Base-by-base conservation (phyloP, 1,284 basidiomycete species). In the Moesziomyces antarcticus region DNA sequence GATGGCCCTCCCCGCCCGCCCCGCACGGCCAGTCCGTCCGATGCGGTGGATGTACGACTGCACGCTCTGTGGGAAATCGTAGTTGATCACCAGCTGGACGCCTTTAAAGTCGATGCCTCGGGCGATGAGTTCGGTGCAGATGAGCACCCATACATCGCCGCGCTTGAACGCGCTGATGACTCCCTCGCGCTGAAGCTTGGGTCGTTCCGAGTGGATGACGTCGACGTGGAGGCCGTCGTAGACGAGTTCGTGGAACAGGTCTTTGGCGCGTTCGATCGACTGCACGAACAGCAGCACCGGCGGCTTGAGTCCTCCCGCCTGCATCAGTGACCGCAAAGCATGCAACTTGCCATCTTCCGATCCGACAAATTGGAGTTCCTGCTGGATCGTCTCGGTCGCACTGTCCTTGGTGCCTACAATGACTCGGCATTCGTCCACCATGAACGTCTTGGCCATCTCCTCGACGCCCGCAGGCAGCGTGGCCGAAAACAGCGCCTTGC, bases 41-140 rank as follows among this genome's bases (percentile, higher is more conserved):
- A 99, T 97, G 25, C 96, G 89, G 85, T 99, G 96, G 35, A 99
- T 89, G 82, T 99, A 99, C 78, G 91, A 93, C 84, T 97, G 94
- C 3, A 96, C 91, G 18, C 57, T 75, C 58, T 82, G 82, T 2
- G 83, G 78, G 30, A 82, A 76, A 21, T 77, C 75, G 81, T 94
- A 97, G 85, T 97, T 99, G 84, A 99, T 91, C 13, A 99, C 95
- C 77, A 97, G 91, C 70, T 78, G 70, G 45, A 99, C 91, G 14
- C 94, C 94, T 84, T 93, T 92, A 87, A 99, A 98, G 83, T 99
- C 96, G 90, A 99, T 95, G 5, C 96, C 97, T 73, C 97, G 88
- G 13, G 93, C 94, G 91, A 82, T 75, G 22, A 81, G 63, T 54
- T 84, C 82, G 5, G 82, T 82, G 53, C 79, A 82, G 45, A 84